Conservation (phyloP, 768 basidiomycete genomes). For the Suillus placidus region DNA sequence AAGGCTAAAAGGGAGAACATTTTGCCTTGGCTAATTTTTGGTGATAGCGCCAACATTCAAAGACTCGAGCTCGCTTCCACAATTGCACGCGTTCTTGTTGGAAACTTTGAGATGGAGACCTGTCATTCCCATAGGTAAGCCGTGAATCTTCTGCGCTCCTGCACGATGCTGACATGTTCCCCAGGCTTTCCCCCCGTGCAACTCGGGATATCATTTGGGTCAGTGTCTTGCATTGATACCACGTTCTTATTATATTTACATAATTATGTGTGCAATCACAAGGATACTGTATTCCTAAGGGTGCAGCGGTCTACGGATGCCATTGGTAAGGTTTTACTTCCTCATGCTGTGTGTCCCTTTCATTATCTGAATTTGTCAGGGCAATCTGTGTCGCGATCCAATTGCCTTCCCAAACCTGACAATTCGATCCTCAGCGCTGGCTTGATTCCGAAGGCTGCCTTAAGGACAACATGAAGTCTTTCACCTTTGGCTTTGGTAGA, state of each 20-base stretch:
- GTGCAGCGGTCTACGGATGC: conserved; percentile 24
- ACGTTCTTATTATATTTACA: not conserved
- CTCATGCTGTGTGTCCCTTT: not conserved
- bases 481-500: conserved; percentile 53
- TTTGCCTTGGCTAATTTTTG: not conserved
- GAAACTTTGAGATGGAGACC: conserved; percentile 39
- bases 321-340: conserved; percentile 16
- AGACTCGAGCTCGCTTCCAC: conserved; percentile 30
- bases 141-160: conserved; percentile 1
- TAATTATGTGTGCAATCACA: conserved; percentile 17
- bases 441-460: conserved; percentile 41
- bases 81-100: conserved; percentile 33
- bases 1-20: not conserved
- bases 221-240: not conserved
- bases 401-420: conserved; percentile 55
- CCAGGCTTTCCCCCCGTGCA: conserved; percentile 58
- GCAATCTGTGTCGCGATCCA: conserved; percentile 55
- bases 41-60: conserved; percentile 35
- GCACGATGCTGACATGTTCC: conserved; percentile 16
- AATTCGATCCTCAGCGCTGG: conserved; percentile 57
- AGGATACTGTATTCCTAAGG: conserved; percentile 27
- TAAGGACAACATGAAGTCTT: conserved; percentile 48
- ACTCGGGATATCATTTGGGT: conserved; percentile 60
- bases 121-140: conserved; percentile 23
- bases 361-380: conserved; percentile 24